phyloP scores from a whole-genome alignment of 1,284 basidiomycete species.

The Moesziomyces antarcticus region DNA sequence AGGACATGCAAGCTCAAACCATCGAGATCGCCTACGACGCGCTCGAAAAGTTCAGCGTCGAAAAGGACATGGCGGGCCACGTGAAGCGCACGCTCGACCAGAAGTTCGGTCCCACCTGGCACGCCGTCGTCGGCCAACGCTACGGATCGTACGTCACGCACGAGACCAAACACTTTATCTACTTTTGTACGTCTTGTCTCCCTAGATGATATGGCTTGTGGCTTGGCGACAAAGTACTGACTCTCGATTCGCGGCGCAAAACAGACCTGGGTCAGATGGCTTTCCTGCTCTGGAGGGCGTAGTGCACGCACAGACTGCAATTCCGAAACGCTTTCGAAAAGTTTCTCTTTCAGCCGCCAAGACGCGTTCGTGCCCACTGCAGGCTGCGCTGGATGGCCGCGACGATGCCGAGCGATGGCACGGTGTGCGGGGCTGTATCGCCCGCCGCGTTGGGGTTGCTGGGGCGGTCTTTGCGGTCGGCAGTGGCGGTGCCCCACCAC shows the following conservation, averaged over 20 bases:
- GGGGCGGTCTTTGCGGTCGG: too few relatives aligned
- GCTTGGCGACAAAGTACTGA: not conserved
- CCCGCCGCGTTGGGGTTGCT: too few relatives aligned
- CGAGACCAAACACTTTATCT: conserved; percentile 67
- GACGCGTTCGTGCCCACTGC: conserved; percentile 31
- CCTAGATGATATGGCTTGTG: not conserved
- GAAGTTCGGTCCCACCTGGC: conserved; percentile 92
- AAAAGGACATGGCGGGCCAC: conserved; percentile 94
- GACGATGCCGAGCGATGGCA: conserved; percentile 15
- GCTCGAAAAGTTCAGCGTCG: conserved; percentile 88
- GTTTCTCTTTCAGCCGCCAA: conserved; percentile 5
- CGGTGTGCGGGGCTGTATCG: not conserved
- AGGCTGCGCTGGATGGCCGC: conserved; percentile 38
- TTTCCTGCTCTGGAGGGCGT: conserved; percentile 66
- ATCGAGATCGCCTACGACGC: conserved; percentile 87
- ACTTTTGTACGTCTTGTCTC: conserved; percentile 62
- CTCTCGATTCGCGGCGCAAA: not conserved
- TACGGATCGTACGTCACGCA: conserved; percentile 93
- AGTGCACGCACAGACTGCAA: conserved; percentile 5
- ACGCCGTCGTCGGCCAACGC: conserved; percentile 96
- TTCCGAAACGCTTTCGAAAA: not conserved
- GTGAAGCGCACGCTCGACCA: conserved; percentile 98
- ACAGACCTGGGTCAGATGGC: conserved; percentile 65
- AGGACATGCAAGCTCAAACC: conserved; percentile 93
- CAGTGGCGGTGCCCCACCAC: conserved; percentile 19